Evolutionary conservation across 108 stramenopile species (phyloP).

Genomic region (Seminavis robusta): DNA sequence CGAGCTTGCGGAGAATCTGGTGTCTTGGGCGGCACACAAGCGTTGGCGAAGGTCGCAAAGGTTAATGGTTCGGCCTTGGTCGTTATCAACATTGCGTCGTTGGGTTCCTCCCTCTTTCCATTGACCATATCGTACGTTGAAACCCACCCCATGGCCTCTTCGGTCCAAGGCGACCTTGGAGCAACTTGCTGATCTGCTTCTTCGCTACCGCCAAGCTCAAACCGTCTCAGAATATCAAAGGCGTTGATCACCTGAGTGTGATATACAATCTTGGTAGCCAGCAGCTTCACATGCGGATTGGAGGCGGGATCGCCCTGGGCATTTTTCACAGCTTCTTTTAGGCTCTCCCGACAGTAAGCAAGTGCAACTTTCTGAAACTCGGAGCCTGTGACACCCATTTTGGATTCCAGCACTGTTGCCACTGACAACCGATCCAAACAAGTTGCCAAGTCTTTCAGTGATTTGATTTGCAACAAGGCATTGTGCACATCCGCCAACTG

Average conservation of each 20-base stretch:
- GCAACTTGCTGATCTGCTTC: slow-evolving; percentile 4
- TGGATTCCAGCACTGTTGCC: slow-evolving; percentile 52
- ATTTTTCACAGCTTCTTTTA: slow-evolving; percentile 41
- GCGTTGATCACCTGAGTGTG: slow-evolving; percentile 49
- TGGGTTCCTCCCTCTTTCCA: slow-evolving; percentile 2
- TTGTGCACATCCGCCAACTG: slow-evolving; percentile 46
- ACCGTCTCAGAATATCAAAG: slow-evolving; percentile 60
- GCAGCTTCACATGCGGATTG: slow-evolving; percentile 38
- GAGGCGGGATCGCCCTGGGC: slow-evolving; percentile 15
- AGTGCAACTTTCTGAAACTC: slow-evolving; percentile 61
- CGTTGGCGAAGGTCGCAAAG: slow-evolving; percentile 28
- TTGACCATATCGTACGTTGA: slow-evolving; percentile 26
- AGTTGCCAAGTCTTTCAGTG: slow-evolving; percentile 56
- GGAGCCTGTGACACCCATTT: slow-evolving; percentile 62
- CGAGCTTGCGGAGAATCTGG: background rate
- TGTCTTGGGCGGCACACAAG: slow-evolving; percentile 22
- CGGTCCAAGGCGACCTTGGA: slow-evolving; percentile 22
- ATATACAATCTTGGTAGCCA: slow-evolving; percentile 58
- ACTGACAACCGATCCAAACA: slow-evolving; percentile 64
- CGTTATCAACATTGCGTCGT: slow-evolving; percentile 4
- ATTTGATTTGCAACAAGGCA: slow-evolving; percentile 58
- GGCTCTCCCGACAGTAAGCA: slow-evolving; percentile 49
- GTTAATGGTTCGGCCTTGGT: slow-evolving; percentile 5
- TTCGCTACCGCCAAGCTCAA: too few relatives aligned
- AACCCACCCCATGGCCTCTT: slow-evolving; percentile 37